These are phyloP conservation scores for Plantago lanceolata DNA, from an alignment of 305 asterid genomes.

Conservation along the genomic window DNA sequence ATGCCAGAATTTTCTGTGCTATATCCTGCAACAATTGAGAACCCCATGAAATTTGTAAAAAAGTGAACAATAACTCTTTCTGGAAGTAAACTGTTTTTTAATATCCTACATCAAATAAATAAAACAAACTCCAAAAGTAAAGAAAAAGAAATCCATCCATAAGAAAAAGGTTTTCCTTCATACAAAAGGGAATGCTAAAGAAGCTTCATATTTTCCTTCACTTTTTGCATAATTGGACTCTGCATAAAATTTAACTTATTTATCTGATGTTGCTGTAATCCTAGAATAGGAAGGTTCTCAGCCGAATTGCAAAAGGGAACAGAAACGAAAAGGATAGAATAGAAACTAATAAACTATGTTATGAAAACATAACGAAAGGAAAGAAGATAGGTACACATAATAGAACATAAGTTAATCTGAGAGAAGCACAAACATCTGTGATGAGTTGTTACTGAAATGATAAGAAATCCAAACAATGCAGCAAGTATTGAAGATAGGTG, in stretches of 20 bases:
- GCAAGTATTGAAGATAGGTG: neutral
- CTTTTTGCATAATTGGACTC: too few relatives aligned
- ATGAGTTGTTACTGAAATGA: neutral
- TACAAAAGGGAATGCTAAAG: neutral
- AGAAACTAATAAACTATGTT: too few relatives aligned
- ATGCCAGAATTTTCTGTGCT: conserved; percentile 48
- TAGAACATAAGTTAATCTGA: too few relatives aligned
- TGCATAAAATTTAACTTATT: too few relatives aligned
- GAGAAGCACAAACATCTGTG: neutral
- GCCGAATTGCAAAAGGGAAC: too few relatives aligned
- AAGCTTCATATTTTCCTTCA: neutral
- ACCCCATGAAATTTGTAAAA: conserved; percentile 1
- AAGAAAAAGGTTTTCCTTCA: neutral
- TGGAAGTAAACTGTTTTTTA: neutral
- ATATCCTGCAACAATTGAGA: conserved; percentile 40
- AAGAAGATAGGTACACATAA: neutral
- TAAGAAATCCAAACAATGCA: neutral
- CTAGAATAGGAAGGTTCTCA: too few relatives aligned
- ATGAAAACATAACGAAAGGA: neutral
- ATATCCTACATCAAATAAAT: neutral
- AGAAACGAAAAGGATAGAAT: neutral
- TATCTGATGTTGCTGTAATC: neutral
- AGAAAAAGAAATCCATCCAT: neutral
- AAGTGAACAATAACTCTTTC: neutral
- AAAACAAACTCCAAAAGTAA: neutral